These are phyloP conservation scores for Ceratobasidium theobromae DNA, from an alignment of 1,284 basidiomycete genomes.

Conservation along the genomic window DNA sequence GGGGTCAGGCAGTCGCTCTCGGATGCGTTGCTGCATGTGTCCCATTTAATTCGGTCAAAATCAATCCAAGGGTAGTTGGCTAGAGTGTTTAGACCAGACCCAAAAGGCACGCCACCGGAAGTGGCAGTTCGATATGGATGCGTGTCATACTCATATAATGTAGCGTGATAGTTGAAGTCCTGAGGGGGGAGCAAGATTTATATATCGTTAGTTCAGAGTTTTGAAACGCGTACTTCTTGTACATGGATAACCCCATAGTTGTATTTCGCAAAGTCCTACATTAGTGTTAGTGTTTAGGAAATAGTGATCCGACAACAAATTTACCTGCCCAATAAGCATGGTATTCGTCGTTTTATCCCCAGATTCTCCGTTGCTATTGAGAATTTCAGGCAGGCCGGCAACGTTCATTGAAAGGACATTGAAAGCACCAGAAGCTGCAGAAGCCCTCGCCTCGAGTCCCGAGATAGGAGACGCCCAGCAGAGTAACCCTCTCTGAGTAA, in stretches of 20 bases:
- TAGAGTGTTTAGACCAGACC: slow-evolving; percentile 47
- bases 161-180: slow-evolving; percentile 49
- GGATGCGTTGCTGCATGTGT: slow-evolving; percentile 42
- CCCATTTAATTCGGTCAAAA: slow-evolving; percentile 44
- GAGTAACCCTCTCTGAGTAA: neutral
- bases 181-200: too few species aligned
- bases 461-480: neutral
- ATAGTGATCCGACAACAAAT: slow-evolving; percentile 40
- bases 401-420: slow-evolving; percentile 45
- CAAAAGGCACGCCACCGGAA: slow-evolving; percentile 42
- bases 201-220: too few species aligned
- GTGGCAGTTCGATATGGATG: slow-evolving; percentile 46
- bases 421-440: slow-evolving; percentile 38
- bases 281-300: slow-evolving; percentile 42
- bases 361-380: slow-evolving; percentile 25
- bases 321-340: slow-evolving; percentile 18
- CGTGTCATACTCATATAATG: slow-evolving; percentile 44
- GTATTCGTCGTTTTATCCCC: slow-evolving; percentile 25
- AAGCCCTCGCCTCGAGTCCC: neutral
- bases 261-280: slow-evolving; percentile 41
- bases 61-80: slow-evolving; percentile 45
- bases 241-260: slow-evolving; percentile 44
- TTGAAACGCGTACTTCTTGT: slow-evolving; percentile 40
- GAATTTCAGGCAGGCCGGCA: slow-evolving; percentile 44
- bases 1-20: slow-evolving; percentile 47